Percentiles rank a stretch among this genome's conserved stretches.
Evolutionary conservation across 2,329 filamentous ascomycete genomes (phyloP).

Genomic region (Ophiostoma fasciatum): DNA sequence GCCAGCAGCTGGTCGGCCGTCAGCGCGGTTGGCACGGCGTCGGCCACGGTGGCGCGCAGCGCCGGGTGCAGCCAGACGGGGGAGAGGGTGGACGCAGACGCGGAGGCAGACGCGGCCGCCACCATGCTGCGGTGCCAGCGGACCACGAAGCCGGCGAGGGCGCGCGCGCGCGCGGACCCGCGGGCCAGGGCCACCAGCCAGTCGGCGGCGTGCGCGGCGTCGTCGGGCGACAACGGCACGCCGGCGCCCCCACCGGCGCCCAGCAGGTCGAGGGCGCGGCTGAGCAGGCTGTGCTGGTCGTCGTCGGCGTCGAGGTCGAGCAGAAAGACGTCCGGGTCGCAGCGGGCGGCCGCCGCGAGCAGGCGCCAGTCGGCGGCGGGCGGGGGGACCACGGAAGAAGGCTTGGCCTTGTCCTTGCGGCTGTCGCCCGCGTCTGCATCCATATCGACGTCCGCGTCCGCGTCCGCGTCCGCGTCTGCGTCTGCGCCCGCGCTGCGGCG

Average conservation of each 20-base stretch:
- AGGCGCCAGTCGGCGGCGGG: conserved; percentile 28
- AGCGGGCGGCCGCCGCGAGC: conserved; percentile 24
- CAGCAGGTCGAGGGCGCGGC: conserved; percentile 22
- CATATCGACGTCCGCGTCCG: no score
- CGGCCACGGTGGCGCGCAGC: conserved; percentile 13
- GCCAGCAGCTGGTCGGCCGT: conserved; percentile 29
- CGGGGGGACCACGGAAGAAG: no score
- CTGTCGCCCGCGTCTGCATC: not conserved
- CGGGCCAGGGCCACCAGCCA: conserved; percentile 28
- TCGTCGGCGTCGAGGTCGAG: conserved; percentile 7
- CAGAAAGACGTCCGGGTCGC: conserved; percentile 33
- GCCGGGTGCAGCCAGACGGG: conserved; percentile 18
- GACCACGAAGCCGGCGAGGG: conserved; percentile 29
- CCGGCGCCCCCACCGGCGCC: conserved; percentile 9
- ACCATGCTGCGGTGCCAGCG: conserved; percentile 27
- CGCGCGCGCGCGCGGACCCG: conserved; percentile 29
- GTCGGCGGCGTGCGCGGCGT: conserved; percentile 11
- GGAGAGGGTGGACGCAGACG: conserved; percentile 1
- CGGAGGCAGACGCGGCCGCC: conserved; percentile 14
- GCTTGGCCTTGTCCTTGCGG: not conserved
- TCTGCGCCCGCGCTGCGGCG: conserved; percentile 3
- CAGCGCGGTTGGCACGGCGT: conserved; percentile 26
- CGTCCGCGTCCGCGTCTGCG: not conserved
- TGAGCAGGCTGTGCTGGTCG: conserved; percentile 19
- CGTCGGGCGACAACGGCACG: conserved; percentile 7